phyloP scores from a whole-genome alignment of 2,329 filamentous ascomycete genomes.

The Aspergillus terreus region DNA sequence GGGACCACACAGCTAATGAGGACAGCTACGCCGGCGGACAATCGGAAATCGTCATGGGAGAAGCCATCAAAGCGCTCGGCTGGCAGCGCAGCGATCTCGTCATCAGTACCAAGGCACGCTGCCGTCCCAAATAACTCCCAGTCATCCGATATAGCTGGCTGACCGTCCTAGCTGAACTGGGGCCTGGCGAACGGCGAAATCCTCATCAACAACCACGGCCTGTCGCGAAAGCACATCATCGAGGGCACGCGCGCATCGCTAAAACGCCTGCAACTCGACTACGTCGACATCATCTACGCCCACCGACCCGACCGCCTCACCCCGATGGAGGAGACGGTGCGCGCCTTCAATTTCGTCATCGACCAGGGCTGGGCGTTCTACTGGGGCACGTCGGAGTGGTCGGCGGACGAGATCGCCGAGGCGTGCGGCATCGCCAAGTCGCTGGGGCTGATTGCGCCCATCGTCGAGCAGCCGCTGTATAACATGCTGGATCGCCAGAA shows the following conservation, averaged over 20 bases:
- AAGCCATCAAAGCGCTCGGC: slow-evolving; percentile 53
- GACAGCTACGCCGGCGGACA: slow-evolving; percentile 48
- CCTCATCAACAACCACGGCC: slow-evolving; percentile 4
- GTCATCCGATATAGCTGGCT: neutral
- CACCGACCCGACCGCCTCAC: slow-evolving; percentile 65
- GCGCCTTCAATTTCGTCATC: slow-evolving; percentile 69
- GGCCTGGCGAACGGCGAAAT: neutral
- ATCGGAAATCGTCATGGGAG: slow-evolving; percentile 53
- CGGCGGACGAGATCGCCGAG: slow-evolving; percentile 62
- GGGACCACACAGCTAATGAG: neutral
- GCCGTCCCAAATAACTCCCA: neutral
- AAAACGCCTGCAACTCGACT: slow-evolving; percentile 59
- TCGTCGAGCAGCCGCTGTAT: slow-evolving; percentile 60
- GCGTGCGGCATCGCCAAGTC: slow-evolving; percentile 60
- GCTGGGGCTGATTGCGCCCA: slow-evolving; percentile 55
- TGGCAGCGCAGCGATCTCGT: slow-evolving; percentile 55
- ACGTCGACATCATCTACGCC: slow-evolving; percentile 70
- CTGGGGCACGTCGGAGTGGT: slow-evolving; percentile 70
- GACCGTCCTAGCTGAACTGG: slow-evolving; percentile 1
- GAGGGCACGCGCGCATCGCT: slow-evolving; percentile 62
- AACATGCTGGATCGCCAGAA: slow-evolving; percentile 61
- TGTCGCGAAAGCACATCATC: slow-evolving; percentile 51
- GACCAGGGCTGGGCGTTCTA: slow-evolving; percentile 66
- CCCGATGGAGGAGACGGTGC: slow-evolving; percentile 68
- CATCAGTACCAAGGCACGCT: slow-evolving; percentile 32